Conservation (phyloP, 2,329 filamentous ascomycete genomes). For the Alternaria ethzedia region DNA sequence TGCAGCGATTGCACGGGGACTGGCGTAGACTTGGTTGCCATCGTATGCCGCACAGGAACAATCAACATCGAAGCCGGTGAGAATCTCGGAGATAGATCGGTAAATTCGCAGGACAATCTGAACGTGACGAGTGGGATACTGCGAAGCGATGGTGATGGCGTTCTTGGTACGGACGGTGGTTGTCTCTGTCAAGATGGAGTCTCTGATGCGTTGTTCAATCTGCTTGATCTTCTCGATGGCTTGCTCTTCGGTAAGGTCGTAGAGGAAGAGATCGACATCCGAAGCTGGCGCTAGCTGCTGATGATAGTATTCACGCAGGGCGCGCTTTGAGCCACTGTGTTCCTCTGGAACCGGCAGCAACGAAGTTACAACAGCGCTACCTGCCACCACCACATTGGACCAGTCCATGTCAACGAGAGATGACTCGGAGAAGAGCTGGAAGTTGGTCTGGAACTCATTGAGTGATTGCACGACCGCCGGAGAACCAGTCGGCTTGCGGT, state of each 20-base stretch:
- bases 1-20: slow-evolving; percentile 76
- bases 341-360: slow-evolving; percentile 69
- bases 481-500: slow-evolving; percentile 67
- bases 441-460: slow-evolving; percentile 77
- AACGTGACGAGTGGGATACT: slow-evolving; percentile 83
- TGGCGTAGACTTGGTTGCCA: slow-evolving; percentile 78
- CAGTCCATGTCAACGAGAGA: slow-evolving; percentile 78
- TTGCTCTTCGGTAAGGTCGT: slow-evolving; percentile 77
- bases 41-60: slow-evolving; percentile 82
- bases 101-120: slow-evolving; percentile 88
- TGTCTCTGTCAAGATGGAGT: slow-evolving; percentile 81
- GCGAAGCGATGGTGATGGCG: slow-evolving; percentile 82
- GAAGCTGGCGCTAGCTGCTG: slow-evolving; percentile 81
- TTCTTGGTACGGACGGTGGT: slow-evolving; percentile 87
- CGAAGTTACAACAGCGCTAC: slow-evolving; percentile 80
- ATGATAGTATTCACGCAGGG: slow-evolving; percentile 71
- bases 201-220: slow-evolving; percentile 76
- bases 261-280: slow-evolving; percentile 86
- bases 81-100: slow-evolving; percentile 81
- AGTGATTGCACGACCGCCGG: slow-evolving; percentile 72
- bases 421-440: slow-evolving; percentile 81
- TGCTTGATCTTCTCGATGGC: slow-evolving; percentile 83
- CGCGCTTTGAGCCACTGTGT: slow-evolving; percentile 49
- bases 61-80: slow-evolving; percentile 89
- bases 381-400: slow-evolving; percentile 81